Evolutionary conservation across 495 filamentous ascomycete genomes (phyloP).

Genomic region (Daldinia childiae): DNA sequence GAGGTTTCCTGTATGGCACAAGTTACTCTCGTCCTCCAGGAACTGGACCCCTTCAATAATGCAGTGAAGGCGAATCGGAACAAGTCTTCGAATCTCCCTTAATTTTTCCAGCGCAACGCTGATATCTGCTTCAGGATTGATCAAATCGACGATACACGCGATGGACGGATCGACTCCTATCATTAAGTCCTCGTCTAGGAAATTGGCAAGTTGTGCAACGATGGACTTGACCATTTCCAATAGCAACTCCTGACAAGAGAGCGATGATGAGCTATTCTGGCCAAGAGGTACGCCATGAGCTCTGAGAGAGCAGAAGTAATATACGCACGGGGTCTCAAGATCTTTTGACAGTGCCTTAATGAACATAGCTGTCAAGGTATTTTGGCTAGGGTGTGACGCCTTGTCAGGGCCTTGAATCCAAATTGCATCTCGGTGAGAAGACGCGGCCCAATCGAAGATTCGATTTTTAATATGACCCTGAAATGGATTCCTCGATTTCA

Average conservation of each 20-base stretch:
- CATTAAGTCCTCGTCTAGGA: too few species aligned
- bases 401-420: background rate
- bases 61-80: background rate
- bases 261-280: too few species aligned
- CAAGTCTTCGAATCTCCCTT: background rate
- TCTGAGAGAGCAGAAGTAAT: background rate
- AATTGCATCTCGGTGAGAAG: background rate
- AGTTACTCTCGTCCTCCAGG: background rate
- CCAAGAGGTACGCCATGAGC: too few species aligned
- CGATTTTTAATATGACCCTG: background rate
- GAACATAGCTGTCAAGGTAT: background rate
- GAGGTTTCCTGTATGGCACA: background rate
- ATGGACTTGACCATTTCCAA: too few species aligned
- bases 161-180: too few species aligned
- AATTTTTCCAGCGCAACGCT: background rate
- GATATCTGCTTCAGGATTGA: background rate
- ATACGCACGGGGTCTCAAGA: background rate
- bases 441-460: background rate
- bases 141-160: too few species aligned
- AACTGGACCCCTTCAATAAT: background rate
- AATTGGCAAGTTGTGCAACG: too few species aligned
- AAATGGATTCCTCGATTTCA: background rate
- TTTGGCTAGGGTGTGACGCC: background rate
- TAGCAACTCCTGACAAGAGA: too few species aligned
- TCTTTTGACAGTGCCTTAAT: background rate